phyloP scores from a whole-genome alignment of 768 basidiomycete species.

The Boletus tylopilopsis region DNA sequence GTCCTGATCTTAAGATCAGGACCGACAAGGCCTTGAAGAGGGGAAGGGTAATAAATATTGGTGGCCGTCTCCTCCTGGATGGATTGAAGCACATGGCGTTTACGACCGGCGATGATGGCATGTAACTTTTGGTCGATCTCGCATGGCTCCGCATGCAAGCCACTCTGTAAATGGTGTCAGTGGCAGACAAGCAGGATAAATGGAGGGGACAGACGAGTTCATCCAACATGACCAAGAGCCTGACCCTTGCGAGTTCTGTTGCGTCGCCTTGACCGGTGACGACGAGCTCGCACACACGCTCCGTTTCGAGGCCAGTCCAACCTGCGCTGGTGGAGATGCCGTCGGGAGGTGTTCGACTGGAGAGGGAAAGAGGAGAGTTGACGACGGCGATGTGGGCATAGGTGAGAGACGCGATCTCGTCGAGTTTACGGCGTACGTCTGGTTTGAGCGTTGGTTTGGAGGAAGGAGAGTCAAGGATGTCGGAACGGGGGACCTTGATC shows the following conservation, averaged over 20 bases:
- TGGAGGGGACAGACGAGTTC: constrained; percentile 66
- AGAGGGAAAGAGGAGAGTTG: constrained; percentile 74
- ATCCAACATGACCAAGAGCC: constrained; percentile 90
- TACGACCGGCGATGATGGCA: constrained; percentile 85
- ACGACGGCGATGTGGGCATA: constrained; percentile 91
- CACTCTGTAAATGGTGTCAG: constrained; percentile 52
- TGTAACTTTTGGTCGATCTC: constrained; percentile 96
- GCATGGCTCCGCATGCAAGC: constrained; percentile 84
- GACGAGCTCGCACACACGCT: constrained; percentile 89
- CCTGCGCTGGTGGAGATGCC: constrained; percentile 74
- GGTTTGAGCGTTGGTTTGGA: constrained; percentile 77
- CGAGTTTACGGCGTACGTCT: constrained; percentile 80
- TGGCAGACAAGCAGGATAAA: not conserved
- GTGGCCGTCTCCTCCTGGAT: constrained; percentile 98
- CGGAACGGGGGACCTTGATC: constrained; percentile 89
- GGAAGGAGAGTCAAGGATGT: constrained; percentile 84
- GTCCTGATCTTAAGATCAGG: too few species aligned
- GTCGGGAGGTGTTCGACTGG: constrained; percentile 72
- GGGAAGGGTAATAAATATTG: constrained; percentile 92
- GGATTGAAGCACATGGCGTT: constrained; percentile 79
- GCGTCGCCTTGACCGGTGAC: constrained; percentile 86
- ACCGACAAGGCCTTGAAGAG: constrained; percentile 83
- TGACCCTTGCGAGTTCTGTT: constrained; percentile 87
- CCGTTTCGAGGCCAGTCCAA: constrained; percentile 90
- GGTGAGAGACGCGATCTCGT: constrained; percentile 93